Percentiles rank a stretch among this genome's conserved stretches.
phyloP scores from a whole-genome alignment of 2,329 filamentous ascomycete genomes.

The Pochonia chlamydosporia region DNA sequence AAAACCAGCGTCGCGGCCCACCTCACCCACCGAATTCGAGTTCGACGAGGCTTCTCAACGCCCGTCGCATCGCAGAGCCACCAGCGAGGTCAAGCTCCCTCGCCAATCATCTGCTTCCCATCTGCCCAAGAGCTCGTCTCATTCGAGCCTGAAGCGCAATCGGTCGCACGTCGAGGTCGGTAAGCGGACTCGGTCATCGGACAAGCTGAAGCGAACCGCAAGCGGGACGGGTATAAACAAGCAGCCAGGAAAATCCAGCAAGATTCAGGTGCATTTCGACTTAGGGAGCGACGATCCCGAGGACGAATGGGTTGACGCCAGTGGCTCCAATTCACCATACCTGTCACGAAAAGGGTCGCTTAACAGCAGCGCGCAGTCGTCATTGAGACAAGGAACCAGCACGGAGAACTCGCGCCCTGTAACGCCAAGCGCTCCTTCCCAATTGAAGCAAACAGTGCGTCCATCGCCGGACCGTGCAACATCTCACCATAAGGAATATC shows the following conservation, averaged over 20 bases:
- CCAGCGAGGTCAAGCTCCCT: constrained; percentile 45
- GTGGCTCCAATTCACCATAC: constrained; percentile 56
- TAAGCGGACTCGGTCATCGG: constrained; percentile 45
- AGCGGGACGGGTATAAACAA: constrained; percentile 42
- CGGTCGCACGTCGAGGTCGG: constrained; percentile 51
- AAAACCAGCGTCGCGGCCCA: constrained; percentile 37
- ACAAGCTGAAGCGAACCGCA: constrained; percentile 46
- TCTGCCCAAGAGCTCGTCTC: constrained; percentile 49
- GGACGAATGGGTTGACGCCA: constrained; percentile 64
- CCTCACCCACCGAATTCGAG: constrained; percentile 29
- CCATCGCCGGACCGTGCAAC: constrained; percentile 33
- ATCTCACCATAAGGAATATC: constrained; percentile 54
- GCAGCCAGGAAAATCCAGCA: constrained; percentile 34
- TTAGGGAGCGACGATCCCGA: constrained; percentile 44
- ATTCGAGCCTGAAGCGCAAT: constrained; percentile 53
- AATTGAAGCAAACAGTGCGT: constrained; percentile 3
- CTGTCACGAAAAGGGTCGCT: constrained; percentile 40
- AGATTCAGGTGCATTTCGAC: constrained; percentile 57
- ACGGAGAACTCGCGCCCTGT: constrained; percentile 28
- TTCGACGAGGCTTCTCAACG: constrained; percentile 17
- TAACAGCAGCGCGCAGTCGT: constrained; percentile 43
- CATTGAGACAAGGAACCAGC: constrained; percentile 30
- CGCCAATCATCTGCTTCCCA: constrained; percentile 37
- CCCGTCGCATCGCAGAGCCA: constrained; percentile 39
- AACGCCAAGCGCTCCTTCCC: constrained; percentile 23